Evolutionary conservation across 345 rosid genomes (phyloP).

Genomic region (Eucalyptus regnans): DNA sequence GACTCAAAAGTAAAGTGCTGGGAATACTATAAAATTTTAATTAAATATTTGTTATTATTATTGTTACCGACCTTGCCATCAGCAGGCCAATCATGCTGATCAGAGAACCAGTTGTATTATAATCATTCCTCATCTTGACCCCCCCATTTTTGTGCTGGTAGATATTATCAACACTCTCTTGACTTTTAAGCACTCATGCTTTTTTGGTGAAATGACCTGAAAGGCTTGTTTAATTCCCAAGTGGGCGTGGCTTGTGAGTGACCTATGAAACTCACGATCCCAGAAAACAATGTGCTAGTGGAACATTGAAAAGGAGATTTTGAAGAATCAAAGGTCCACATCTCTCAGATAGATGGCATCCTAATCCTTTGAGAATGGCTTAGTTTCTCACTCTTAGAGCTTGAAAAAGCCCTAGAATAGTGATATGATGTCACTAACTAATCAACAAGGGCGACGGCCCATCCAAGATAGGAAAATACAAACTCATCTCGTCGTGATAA

Average conservation of each 20-base stretch:
- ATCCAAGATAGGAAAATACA: neutral
- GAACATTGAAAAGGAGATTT: neutral
- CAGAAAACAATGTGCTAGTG: neutral
- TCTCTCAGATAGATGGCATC: neutral
- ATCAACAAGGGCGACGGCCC: neutral
- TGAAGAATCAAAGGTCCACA: neutral
- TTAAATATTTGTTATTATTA: neutral
- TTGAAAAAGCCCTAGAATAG: neutral
- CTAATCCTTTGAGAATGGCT: neutral
- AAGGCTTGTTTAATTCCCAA: neutral
- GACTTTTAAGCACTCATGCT: neutral
- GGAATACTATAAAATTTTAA: neutral
- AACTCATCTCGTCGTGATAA: neutral
- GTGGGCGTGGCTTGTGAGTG: neutral
- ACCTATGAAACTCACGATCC: neutral
- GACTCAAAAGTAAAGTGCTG: neutral
- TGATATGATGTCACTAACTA: neutral
- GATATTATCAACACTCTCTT: neutral
- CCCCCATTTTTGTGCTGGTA: neutral
- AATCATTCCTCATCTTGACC: neutral
- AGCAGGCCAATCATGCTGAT: neutral
- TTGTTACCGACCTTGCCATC: neutral
- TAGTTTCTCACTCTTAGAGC: neutral
- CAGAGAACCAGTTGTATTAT: neutral
- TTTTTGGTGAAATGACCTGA: neutral